A percentile compares a stretch with the other conserved stretches of the same genome.
Evolutionary conservation across 108 stramenopile genomes (phyloP).

Genomic region (Skeletonema potamos): DNA sequence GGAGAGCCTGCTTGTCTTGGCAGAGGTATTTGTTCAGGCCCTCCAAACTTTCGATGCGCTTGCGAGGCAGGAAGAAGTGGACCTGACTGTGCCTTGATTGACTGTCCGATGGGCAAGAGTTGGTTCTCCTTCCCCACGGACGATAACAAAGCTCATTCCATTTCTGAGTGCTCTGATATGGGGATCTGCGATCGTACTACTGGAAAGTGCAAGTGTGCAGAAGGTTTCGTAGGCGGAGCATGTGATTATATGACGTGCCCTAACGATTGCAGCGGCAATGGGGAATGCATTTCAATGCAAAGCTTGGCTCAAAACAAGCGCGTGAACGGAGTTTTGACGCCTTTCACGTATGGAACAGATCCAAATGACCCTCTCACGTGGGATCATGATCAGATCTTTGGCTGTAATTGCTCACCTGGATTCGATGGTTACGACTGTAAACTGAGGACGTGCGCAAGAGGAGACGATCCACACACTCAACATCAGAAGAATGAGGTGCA

Average conservation of each 20-base stretch:
- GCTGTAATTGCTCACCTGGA: slow-evolving; percentile 73
- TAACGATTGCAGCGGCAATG: slow-evolving; percentile 57
- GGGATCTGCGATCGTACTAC: slow-evolving; percentile 59
- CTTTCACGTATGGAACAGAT: slow-evolving; percentile 50
- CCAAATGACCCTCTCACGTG: slow-evolving; percentile 66
- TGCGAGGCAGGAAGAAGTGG: slow-evolving; percentile 71
- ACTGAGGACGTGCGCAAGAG: slow-evolving; percentile 57
- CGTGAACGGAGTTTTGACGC: slow-evolving; percentile 59
- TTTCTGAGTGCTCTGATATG: slow-evolving; percentile 68
- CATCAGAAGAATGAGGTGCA: slow-evolving; percentile 63
- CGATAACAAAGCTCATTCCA: slow-evolving; percentile 51
- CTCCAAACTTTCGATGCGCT: slow-evolving; percentile 60
- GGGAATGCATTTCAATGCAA: slow-evolving; percentile 69
- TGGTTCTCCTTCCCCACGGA: slow-evolving; percentile 53
- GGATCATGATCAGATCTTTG: slow-evolving; percentile 67
- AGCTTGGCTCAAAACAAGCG: slow-evolving; percentile 49
- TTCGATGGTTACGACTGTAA: slow-evolving; percentile 70
- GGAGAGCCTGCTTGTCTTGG: slow-evolving; percentile 48
- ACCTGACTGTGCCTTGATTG: slow-evolving; percentile 73
- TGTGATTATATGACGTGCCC: slow-evolving; percentile 72
- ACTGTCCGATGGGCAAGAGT: slow-evolving; percentile 53
- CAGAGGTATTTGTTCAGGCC: slow-evolving; percentile 51
- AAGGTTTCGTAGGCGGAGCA: slow-evolving; percentile 70
- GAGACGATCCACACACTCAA: slow-evolving; percentile 68
- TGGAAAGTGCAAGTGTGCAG: slow-evolving; percentile 68